phyloP scores from a whole-genome alignment of 495 filamentous ascomycete species.

The Delitschia confertaspora region DNA sequence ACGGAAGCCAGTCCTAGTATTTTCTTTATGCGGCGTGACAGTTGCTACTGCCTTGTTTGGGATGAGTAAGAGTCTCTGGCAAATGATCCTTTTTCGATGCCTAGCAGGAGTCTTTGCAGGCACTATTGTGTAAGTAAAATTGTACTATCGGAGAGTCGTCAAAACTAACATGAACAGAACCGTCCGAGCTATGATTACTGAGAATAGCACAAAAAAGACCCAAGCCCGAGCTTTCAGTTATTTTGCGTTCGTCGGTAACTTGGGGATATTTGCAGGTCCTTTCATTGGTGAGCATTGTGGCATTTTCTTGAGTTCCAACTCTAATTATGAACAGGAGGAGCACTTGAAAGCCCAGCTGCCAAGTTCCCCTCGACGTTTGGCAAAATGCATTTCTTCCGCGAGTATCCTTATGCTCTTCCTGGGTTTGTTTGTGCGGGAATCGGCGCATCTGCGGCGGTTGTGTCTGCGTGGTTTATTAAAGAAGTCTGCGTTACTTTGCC shows the following conservation, averaged over 20 bases:
- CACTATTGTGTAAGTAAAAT: constrained; percentile 42
- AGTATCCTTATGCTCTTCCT: constrained; percentile 57
- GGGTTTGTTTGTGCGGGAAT: constrained; percentile 46
- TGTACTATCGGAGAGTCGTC: background rate
- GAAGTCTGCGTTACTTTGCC: constrained; percentile 40
- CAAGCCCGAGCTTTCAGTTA: constrained; percentile 63
- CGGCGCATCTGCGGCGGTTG: constrained; percentile 41
- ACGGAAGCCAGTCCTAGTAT: constrained; percentile 57
- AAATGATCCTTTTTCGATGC: constrained; percentile 61
- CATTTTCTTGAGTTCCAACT: background rate
- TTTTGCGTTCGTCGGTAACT: constrained; percentile 59
- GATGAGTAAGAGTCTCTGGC: constrained; percentile 47
- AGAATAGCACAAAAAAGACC: constrained; percentile 55
- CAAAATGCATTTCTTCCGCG: constrained; percentile 45
- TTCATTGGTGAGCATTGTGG: constrained; percentile 39
- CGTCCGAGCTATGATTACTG: constrained; percentile 61
- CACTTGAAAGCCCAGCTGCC: constrained; percentile 50
- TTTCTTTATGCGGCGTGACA: constrained; percentile 51
- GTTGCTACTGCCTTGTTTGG: constrained; percentile 53
- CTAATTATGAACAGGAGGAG: constrained; percentile 38
- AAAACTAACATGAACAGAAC: constrained; percentile 35
- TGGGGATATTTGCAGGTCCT: constrained; percentile 62
- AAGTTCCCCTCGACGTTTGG: constrained; percentile 51
- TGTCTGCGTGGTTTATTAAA: constrained; percentile 44
- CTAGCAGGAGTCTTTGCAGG: constrained; percentile 60